Evolutionary conservation across 202 grass and related monocot species (phyloP), one percentile per base, ranked within the genome.

Genomic region (Eragrostis tef): DNA sequence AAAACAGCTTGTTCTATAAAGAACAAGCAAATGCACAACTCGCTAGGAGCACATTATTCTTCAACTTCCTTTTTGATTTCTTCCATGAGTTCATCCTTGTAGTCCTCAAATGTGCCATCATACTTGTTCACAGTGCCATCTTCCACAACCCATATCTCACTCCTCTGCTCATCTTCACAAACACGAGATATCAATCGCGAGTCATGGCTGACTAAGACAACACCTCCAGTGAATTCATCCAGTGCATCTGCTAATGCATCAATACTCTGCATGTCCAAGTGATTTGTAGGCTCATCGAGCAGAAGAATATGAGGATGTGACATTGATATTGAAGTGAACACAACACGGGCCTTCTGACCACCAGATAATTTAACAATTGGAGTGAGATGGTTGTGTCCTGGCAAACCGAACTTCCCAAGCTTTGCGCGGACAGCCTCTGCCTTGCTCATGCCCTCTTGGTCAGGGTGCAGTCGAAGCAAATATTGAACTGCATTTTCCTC

Each of bases 221-320:
- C 67, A 22, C 89, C 89, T 36, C 89, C 84, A 53, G 79, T 72
- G 43, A 84, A 91, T 34, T 91, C 89, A 14, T 91, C 84, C 47
- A 91, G 78, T 0, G 89, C 89, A 39, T 91, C 86, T 39, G 89
- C 89, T 48, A 91, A 39, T 26, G 89, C 83, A 64, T 91, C 89
- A 20, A 91, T 91, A 44, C 82, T 91, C 51, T 91, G 82, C 61
- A 91, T 91, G 48, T 91, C 89, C 47, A 91, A 64, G 54, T 91
- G 89, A 63, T 91, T 91, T 12, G 92, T 94, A 14, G 92, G 92
- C 64, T 94, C 92, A 44, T 94, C 92, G 20, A 94, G 82, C 75
- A 94, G 81, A 24, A 91, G 86, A 75, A 91, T 27, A 22, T 91
- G 89, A 2, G 89, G 89, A 24, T 82, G 71, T 20, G 78, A 78